Evolutionary conservation across 2,329 filamentous ascomycete genomes (phyloP).

Genomic region (Tolypocladium tropicale): DNA sequence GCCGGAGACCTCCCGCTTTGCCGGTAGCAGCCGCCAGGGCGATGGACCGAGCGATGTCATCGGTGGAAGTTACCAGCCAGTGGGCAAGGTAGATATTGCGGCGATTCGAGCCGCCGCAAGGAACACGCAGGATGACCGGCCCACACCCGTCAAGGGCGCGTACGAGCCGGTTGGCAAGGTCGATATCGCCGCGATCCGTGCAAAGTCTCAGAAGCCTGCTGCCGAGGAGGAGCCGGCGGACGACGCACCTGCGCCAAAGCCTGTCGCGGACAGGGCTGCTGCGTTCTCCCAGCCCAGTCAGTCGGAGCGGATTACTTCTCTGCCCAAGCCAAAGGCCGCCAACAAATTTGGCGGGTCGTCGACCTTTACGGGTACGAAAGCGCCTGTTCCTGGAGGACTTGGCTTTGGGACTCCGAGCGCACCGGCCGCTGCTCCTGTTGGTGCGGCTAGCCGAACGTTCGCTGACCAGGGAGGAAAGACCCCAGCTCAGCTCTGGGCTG

Average conservation of each 20-base stretch:
- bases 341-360: slow-evolving; percentile 72
- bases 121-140: slow-evolving; percentile 65
- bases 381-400: slow-evolving; percentile 63
- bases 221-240: slow-evolving; percentile 21
- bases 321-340: slow-evolving; percentile 91
- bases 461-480: slow-evolving; percentile 93
- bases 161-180: slow-evolving; percentile 96
- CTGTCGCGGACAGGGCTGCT: slow-evolving; percentile 64
- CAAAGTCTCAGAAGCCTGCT: slow-evolving; percentile 61
- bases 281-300: slow-evolving; percentile 52
- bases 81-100: slow-evolving; percentile 96
- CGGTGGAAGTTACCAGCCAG: slow-evolving; percentile 78
- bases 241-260: slow-evolving; percentile 36
- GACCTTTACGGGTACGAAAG: slow-evolving; percentile 78
- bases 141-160: slow-evolving; percentile 76
- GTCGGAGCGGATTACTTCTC: slow-evolving; percentile 70
- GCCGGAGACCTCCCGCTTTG: slow-evolving; percentile 53
- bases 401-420: slow-evolving; percentile 51
- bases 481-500: slow-evolving; percentile 91
- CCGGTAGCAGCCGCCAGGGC: slow-evolving; percentile 32
- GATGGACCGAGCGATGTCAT: slow-evolving; percentile 54
- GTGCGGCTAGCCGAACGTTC: slow-evolving; percentile 81
- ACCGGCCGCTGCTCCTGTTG: slow-evolving; percentile 50
- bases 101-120: slow-evolving; percentile 70
- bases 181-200: slow-evolving; percentile 88